Base-by-base conservation (phyloP, 2,329 filamentous ascomycete species). In the Colletotrichum tofieldiae region DNA sequence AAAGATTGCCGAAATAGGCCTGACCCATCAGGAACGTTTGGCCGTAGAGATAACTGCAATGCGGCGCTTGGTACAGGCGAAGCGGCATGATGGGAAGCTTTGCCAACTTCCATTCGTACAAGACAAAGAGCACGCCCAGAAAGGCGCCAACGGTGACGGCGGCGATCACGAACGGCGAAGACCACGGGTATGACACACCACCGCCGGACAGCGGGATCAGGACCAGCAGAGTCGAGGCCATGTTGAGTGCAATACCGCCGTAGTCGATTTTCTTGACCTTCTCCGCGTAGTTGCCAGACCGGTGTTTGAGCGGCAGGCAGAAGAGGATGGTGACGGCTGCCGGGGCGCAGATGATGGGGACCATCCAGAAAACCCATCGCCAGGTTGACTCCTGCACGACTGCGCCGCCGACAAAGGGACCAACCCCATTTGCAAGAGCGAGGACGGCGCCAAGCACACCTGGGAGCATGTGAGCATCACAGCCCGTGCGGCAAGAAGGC, bases 391-490 rank as follows among this genome's bases (percentile, higher is more conserved):
- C 63, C n/a, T 81, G 75, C 2, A 78, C 77, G 8, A 82, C 67
- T 1, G 75, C 75, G 16, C 79, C 79, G 12, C 78, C 80, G 3
- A 81, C 73, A n/a, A 81, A 75, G 1, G 80, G 80, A 8, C 81
- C 80, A 61, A 85, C 82, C 0, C 84, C 85, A 20, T 82, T 81
- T 3, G 76, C 79, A n/a, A 80, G 67, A 1, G 77, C 79, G 5
- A 81, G 73, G 0, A 79, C 74, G 12, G 77, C 75, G 1, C 78
- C 77, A 23, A 80, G 73, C 3, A 78, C 73, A 1, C 77, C 69
- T 68, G 32, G 3, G 7, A 3, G 20, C 4, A 4, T 16, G 18
- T 43, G 3, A 60, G 23, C 23, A 67, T n/a, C 32, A 43, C 35
- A 26, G 82, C 0, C 6, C 23, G n/a, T 62, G 23, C 8, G 47